These are phyloP conservation scores for Murraya paniculata DNA, from an alignment of 345 rosid genomes.

Conservation along the genomic window DNA sequence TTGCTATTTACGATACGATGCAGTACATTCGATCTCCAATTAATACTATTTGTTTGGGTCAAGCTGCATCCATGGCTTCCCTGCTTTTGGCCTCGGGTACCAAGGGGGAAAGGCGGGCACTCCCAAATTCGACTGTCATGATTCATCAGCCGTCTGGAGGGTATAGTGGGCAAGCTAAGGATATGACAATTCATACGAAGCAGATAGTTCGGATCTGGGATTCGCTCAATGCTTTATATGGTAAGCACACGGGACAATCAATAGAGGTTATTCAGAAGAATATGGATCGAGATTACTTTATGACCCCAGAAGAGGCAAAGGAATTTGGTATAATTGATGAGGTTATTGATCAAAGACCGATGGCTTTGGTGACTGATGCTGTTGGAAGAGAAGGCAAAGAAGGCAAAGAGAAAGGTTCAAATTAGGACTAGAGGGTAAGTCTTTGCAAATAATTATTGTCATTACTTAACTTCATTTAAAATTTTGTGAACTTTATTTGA, in stretches of 20 bases:
- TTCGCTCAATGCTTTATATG: slow-evolving; percentile 64
- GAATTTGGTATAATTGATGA: slow-evolving; percentile 95
- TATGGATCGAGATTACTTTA: slow-evolving; percentile 96
- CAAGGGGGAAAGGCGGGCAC: slow-evolving; percentile 86
- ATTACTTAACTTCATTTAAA: slow-evolving; percentile 2
- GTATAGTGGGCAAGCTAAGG: slow-evolving; percentile 94
- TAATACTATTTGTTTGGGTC: slow-evolving; percentile 90
- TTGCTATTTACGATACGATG: slow-evolving; percentile 97
- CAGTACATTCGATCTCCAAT: slow-evolving; percentile 92
- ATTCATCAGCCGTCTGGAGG: slow-evolving; percentile 99
- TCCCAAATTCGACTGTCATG: slow-evolving; percentile 93
- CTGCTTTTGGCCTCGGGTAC: slow-evolving; percentile 93
- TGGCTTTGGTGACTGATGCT: slow-evolving; percentile 80
- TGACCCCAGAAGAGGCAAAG: slow-evolving; percentile 93
- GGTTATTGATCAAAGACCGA: slow-evolving; percentile 85
- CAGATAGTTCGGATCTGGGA: slow-evolving; percentile 97
- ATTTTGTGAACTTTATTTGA: not conserved
- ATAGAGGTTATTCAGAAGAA: slow-evolving; percentile 72
- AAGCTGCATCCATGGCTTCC: slow-evolving; percentile 99
- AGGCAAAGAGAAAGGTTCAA: slow-evolving; percentile 59
- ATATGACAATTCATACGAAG: slow-evolving; percentile 87
- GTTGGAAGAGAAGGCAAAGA: slow-evolving; percentile 60
- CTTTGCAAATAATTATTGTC: slow-evolving; percentile 3
- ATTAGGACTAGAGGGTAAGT: slow-evolving; percentile 32
- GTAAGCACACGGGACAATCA: slow-evolving; percentile 77